Conservation (phyloP, 1,139 yeast genomes). For the Suhomyces ambrosiae region DNA sequence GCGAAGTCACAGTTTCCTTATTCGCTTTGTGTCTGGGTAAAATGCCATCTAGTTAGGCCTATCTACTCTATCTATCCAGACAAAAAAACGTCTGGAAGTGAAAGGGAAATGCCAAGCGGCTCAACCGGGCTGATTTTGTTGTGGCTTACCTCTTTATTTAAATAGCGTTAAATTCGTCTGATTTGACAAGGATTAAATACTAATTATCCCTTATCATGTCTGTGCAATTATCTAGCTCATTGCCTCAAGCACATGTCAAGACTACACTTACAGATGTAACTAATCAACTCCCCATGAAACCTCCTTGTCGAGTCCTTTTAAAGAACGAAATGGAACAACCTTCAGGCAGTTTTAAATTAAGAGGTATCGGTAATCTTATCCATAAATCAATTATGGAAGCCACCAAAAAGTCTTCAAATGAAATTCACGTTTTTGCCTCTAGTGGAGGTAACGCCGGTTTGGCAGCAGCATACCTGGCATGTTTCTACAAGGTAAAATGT, state of each 20-base stretch:
- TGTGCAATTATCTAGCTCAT: conserved; percentile 7
- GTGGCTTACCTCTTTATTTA: not conserved
- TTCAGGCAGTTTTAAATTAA: conserved; percentile 68
- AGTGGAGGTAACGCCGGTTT: conserved; percentile 83
- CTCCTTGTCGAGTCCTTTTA: conserved; percentile 53
- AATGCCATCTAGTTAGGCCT: conserved; percentile 3
- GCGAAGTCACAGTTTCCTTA: conserved; percentile 14
- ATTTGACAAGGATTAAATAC: no score
- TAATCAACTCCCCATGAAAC: conserved; percentile 28
- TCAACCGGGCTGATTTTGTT: not conserved
- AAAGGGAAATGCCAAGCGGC: not conserved
- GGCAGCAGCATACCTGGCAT: conserved; percentile 69
- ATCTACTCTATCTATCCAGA: not conserved
- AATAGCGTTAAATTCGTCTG: not conserved
- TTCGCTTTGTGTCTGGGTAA: conserved; percentile 6
- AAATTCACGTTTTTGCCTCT: conserved; percentile 57
- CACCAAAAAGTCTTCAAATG: conserved; percentile 17
- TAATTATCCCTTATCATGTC: conserved; percentile 4
- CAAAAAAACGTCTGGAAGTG: not conserved
- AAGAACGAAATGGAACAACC: conserved; percentile 73
- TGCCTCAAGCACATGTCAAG: conserved; percentile 34
- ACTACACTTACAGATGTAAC: conserved; percentile 48
- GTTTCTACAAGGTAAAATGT: conserved; percentile 48
- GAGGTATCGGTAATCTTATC: conserved; percentile 62
- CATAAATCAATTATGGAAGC: conserved; percentile 28